Evolutionary conservation across 441 rosid species (phyloP).

Genomic region (Erodium moschatum): DNA sequence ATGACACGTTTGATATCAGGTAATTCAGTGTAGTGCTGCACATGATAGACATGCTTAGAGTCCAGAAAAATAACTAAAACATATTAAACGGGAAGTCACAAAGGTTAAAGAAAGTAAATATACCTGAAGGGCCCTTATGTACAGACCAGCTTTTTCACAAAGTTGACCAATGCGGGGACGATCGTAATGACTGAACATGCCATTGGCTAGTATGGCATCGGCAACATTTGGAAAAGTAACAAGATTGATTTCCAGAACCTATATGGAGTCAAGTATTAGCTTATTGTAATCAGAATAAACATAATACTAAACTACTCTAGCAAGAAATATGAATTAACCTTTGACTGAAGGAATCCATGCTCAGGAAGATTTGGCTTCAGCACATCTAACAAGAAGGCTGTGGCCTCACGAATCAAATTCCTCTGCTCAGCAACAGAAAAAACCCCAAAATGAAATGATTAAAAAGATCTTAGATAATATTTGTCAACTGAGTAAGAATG

Average conservation of each 20-base stretch:
- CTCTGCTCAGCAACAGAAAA: slow-evolving; percentile 37
- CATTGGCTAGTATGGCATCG: slow-evolving; percentile 29
- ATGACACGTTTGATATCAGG: slow-evolving; percentile 30
- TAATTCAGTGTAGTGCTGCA: slow-evolving; percentile 27
- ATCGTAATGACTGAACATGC: slow-evolving; percentile 29
- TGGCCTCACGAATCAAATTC: slow-evolving; percentile 95
- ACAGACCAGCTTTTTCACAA: slow-evolving; percentile 29
- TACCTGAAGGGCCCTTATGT: slow-evolving; percentile 25
- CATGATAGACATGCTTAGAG: background rate
- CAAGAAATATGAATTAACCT: background rate
- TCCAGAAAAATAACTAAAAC: background rate
- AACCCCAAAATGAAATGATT: too few species aligned
- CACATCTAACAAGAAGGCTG: slow-evolving; percentile 97
- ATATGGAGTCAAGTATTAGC: background rate
- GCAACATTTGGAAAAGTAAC: slow-evolving; percentile 30
- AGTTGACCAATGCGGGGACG: slow-evolving; percentile 27
- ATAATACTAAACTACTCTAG: background rate
- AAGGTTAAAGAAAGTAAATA: background rate
- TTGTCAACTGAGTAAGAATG: background rate
- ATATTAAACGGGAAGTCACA: background rate
- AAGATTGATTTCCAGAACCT: slow-evolving; percentile 31
- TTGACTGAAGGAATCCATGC: slow-evolving; percentile 80
- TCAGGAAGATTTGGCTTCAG: slow-evolving; percentile 95
- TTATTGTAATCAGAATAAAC: background rate
- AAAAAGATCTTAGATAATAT: background rate